Evolutionary conservation across 257 asterid genomes (phyloP).

Genomic region (Handroanthus guayacan): DNA sequence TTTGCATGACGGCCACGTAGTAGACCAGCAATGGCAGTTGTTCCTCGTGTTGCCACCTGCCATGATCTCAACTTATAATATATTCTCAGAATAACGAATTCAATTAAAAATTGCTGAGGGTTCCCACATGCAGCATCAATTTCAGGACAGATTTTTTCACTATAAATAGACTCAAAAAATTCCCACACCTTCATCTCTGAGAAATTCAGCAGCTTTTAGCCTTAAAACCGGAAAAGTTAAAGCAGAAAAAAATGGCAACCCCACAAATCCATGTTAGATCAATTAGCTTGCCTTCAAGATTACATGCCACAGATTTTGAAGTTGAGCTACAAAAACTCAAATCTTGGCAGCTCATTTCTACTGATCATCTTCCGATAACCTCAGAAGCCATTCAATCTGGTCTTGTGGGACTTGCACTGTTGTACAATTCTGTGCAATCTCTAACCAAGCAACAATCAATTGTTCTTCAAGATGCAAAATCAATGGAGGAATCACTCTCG

Average conservation of each 20-base stretch:
- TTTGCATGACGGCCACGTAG: constrained; percentile 23
- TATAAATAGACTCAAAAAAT: constrained; percentile 29
- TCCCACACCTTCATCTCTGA: constrained; percentile 22
- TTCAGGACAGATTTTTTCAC: constrained; percentile 10
- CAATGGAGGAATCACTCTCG: constrained; percentile 49
- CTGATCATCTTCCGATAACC: background rate
- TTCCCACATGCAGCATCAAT: background rate
- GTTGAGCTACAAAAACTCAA: constrained; percentile 38
- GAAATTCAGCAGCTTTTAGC: background rate
- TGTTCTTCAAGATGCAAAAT: constrained; percentile 4
- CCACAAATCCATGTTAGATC: constrained; percentile 43
- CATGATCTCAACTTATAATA: background rate
- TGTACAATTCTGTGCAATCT: constrained; percentile 39
- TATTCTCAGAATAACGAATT: background rate
- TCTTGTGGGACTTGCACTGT: constrained; percentile 39
- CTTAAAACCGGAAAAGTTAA: background rate
- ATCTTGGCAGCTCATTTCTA: constrained; percentile 1
- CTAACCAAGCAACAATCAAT: constrained; percentile 22
- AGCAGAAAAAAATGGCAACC: constrained; percentile 34
- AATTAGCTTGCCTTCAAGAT: constrained; percentile 52
- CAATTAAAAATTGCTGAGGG: too few relatives aligned
- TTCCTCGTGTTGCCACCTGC: constrained; percentile 27
- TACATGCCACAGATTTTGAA: constrained; percentile 35
- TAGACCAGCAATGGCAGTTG: background rate
- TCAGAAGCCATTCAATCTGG: constrained; percentile 48